Percentiles rank a stretch among this genome's conserved stretches.
phyloP scores from a whole-genome alignment of 139 green algal genomes.

The Asterochloris sp. region DNA sequence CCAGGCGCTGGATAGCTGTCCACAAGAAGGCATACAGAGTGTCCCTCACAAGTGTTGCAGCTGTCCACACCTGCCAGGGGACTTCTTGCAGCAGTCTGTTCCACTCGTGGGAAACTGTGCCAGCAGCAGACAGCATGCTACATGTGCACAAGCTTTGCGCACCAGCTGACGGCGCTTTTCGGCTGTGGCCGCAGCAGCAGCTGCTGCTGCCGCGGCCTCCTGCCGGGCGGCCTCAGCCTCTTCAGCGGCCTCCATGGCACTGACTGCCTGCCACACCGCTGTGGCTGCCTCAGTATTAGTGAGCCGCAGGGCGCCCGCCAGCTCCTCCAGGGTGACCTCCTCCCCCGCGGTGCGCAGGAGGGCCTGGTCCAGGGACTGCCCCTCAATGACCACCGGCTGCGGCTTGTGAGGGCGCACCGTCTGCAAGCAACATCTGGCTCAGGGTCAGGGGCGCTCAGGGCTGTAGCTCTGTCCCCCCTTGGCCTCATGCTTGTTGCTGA shows the following conservation, averaged over 20 bases:
- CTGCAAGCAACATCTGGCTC: background rate
- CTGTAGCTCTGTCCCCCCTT: background rate
- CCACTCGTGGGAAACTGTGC: no score
- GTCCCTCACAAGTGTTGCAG: no score
- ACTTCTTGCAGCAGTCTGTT: no score
- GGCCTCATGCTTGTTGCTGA: background rate
- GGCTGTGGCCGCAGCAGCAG: background rate
- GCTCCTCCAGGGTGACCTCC: constrained; percentile 7
- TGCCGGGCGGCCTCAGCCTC: background rate
- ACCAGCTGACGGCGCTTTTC: no score
- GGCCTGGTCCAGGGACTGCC: background rate
- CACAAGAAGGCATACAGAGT: no score
- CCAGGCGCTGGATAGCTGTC: no score
- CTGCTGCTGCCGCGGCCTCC: background rate
- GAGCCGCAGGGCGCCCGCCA: background rate
- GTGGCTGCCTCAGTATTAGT: background rate
- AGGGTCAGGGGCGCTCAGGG: background rate
- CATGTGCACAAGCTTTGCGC: no score
- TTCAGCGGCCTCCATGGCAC: background rate
- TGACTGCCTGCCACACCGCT: background rate
- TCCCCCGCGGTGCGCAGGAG: background rate
- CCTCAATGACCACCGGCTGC: constrained; percentile 5
- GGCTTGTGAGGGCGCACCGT: constrained; percentile 9
- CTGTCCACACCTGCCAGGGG: no score
- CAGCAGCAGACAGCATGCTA: no score